phyloP scores from a whole-genome alignment of 2,329 filamentous ascomycete species.

The Colletotrichum agaves region DNA sequence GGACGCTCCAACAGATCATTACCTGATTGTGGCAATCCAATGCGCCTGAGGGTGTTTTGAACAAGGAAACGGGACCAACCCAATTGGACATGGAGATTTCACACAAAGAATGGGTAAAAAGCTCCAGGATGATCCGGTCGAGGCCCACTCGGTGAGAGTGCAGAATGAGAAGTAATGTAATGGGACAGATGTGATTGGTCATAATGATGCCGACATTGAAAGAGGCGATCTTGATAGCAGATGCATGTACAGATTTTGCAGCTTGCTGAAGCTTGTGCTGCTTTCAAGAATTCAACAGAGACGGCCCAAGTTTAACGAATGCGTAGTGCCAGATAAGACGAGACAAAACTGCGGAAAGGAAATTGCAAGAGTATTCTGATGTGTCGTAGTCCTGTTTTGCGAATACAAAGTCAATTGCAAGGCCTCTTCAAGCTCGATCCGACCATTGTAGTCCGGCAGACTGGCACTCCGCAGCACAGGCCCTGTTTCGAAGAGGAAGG shows the following conservation, averaged over 20 bases:
- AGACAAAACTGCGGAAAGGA: too few species aligned
- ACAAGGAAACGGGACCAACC: neutral
- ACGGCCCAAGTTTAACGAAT: too few species aligned
- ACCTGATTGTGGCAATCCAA: neutral
- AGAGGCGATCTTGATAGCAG: neutral
- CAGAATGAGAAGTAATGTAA: slow-evolving; percentile 31
- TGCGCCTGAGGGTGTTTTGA: too few species aligned
- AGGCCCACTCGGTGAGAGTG: neutral
- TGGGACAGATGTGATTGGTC: slow-evolving; percentile 9
- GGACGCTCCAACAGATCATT: neutral
- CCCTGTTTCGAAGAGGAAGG: neutral
- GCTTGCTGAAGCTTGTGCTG: too few species aligned
- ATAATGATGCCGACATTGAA: neutral
- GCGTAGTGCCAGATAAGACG: too few species aligned
- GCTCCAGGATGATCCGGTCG: neutral
- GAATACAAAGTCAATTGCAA: too few species aligned
- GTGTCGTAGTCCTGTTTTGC: too few species aligned
- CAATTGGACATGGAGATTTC: neutral
- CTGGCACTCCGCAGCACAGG: neutral
- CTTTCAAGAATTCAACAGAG: too few species aligned
- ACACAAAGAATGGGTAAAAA: neutral
- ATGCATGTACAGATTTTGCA: neutral
- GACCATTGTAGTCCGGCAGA: neutral
- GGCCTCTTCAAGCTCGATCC: too few species aligned
- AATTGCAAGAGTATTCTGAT: too few species aligned